Evolutionary conservation across 495 filamentous ascomycete genomes (phyloP).

Genomic region (Aspergillus incahuasiensis): DNA sequence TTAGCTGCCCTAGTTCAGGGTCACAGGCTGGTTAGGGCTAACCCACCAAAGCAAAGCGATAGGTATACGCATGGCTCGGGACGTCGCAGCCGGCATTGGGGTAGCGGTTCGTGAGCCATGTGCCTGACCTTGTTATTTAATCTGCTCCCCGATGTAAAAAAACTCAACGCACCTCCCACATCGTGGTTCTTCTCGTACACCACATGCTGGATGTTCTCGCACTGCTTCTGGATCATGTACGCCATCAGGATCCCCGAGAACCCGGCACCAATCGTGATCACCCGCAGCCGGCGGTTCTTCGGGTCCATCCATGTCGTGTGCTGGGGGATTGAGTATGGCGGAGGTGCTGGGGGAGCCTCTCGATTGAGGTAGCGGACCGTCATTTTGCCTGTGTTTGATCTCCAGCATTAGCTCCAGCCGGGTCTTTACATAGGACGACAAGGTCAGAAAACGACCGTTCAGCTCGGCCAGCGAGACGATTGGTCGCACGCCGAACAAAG

Average conservation of each 20-base stretch:
- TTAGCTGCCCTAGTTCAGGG: neutral
- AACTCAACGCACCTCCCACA: neutral
- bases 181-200: neutral
- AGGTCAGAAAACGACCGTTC: too few relatives aligned
- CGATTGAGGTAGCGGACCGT: neutral
- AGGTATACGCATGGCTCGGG: neutral
- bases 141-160: neutral
- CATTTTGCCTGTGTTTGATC: too few relatives aligned
- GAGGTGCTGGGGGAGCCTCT: neutral
- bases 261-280: neutral
- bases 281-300: neutral
- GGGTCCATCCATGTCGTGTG: neutral
- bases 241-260: constrained; percentile 1
- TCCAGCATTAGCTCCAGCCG: too few relatives aligned
- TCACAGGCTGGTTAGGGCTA: neutral
- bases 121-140: neutral
- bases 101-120: neutral
- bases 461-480: neutral
- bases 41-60: neutral
- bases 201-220: neutral
- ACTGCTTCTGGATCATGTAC: neutral
- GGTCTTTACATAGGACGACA: too few relatives aligned
- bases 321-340: neutral
- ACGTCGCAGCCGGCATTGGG: neutral
- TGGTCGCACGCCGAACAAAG: neutral